Percentiles rank a stretch among this genome's conserved stretches.
Evolutionary conservation across 2,329 filamentous ascomycete genomes (phyloP).

Genomic region (Aciculosporium take): DNA sequence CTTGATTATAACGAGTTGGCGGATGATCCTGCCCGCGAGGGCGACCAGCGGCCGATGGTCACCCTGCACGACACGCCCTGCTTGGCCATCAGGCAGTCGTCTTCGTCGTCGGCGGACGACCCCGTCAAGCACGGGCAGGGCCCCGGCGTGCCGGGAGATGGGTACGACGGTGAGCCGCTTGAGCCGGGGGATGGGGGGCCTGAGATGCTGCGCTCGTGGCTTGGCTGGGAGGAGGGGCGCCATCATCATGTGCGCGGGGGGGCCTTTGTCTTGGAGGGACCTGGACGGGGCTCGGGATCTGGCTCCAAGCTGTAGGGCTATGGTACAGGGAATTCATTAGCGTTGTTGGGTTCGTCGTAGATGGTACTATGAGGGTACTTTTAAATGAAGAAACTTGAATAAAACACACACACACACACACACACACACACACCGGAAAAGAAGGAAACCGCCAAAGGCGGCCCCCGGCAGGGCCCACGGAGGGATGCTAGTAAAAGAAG

Average conservation of each 20-base stretch:
- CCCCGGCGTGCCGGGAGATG: constrained; percentile 46
- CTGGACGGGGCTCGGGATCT: no score
- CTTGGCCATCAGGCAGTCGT: constrained; percentile 40
- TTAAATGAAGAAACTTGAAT: no score
- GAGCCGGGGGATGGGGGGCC: constrained; percentile 59
- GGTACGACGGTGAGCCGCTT: constrained; percentile 49
- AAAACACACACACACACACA: no score
- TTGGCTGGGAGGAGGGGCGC: constrained; percentile 58
- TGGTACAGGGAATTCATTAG: no score
- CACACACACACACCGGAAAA: no score
- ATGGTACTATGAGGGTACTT: no score
- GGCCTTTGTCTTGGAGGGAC: constrained; percentile 34
- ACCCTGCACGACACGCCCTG: constrained; percentile 57
- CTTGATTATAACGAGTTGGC: constrained; percentile 62
- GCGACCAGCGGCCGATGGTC: constrained; percentile 58
- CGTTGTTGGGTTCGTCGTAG: no score
- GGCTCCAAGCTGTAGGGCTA: constrained; percentile 22
- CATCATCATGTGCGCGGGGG: constrained; percentile 56
- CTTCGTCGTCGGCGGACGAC: constrained; percentile 13
- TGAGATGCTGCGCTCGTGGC: constrained; percentile 53
- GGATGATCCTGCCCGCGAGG: constrained; percentile 30
- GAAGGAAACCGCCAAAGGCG: no score
- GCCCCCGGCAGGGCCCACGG: no score
- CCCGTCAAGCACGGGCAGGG: constrained; percentile 45
- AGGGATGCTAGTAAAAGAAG: no score